Conservation (phyloP, 768 basidiomycete species). For the Termitomyces eurrhizus region DNA sequence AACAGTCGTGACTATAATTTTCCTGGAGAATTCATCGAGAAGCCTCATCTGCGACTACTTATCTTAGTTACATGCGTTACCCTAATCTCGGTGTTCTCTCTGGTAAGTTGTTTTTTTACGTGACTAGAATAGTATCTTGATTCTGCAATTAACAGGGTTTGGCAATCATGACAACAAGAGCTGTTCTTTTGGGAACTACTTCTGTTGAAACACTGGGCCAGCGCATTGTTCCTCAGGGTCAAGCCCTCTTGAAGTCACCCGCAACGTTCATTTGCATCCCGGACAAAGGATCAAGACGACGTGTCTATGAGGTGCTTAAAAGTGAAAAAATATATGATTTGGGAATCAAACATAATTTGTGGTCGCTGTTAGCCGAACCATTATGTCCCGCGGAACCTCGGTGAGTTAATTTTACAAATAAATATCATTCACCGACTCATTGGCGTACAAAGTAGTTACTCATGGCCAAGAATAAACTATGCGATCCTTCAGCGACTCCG, state of each 20-base stretch:
- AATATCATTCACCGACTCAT: constrained; percentile 4
- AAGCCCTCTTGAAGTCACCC: background rate
- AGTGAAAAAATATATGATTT: constrained; percentile 36
- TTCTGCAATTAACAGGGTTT: constrained; percentile 21
- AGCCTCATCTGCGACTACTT: constrained; percentile 32
- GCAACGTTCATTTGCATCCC: constrained; percentile 25
- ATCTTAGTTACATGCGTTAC: constrained; percentile 21
- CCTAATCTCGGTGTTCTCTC: constrained; percentile 31
- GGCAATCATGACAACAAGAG: constrained; percentile 21
- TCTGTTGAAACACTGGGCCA: constrained; percentile 24
- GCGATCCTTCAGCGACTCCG: constrained; percentile 26
- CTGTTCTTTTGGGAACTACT: constrained; percentile 30
- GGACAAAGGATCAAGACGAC: background rate
- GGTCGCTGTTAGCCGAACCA: constrained; percentile 12
- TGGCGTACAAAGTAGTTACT: constrained; percentile 19
- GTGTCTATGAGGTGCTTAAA: constrained; percentile 18
- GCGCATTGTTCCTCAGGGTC: constrained; percentile 9
- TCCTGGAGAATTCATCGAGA: constrained; percentile 29
- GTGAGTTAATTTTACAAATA: background rate
- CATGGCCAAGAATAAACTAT: constrained; percentile 37
- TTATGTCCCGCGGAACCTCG: background rate
- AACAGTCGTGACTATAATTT: constrained; percentile 7
- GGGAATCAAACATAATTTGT: constrained; percentile 28
- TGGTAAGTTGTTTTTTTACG: constrained; percentile 22
- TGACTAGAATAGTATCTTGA: background rate